Evolutionary conservation across 2,329 filamentous ascomycete species (phyloP).

Genomic region (Cladobotryum protrusum): DNA sequence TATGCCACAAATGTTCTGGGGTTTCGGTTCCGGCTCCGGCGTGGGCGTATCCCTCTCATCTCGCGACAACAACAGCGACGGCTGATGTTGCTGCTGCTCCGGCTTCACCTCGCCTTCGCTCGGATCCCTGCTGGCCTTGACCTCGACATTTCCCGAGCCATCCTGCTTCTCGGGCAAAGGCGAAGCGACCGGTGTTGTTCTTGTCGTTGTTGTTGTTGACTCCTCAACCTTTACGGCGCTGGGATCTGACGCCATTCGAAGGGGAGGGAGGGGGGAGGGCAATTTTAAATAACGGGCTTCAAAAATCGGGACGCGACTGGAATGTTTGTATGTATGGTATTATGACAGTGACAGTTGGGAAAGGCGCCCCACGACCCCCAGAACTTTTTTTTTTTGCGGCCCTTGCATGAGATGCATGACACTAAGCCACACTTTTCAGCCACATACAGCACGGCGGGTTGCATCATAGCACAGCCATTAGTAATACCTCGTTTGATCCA

Average conservation of each 20-base stretch:
- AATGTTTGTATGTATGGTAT: too few relatives aligned
- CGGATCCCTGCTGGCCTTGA: not conserved
- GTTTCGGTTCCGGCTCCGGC: not conserved
- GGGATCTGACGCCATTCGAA: not conserved
- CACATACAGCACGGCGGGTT: slow-evolving; percentile 2
- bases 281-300: not conserved
- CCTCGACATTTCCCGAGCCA: not conserved
- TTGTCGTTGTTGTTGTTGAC: not conserved
- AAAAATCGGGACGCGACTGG: not conserved
- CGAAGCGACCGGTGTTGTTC: not conserved
- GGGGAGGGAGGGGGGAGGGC: too few relatives aligned
- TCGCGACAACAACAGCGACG: not conserved
- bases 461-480: slow-evolving; percentile 28
- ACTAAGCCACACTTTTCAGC: not conserved
- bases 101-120: not conserved
- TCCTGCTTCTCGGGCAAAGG: not conserved
- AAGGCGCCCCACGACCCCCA: not conserved
- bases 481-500: slow-evolving; percentile 19
- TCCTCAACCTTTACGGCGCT: not conserved
- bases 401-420: too few relatives aligned
- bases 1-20: slow-evolving; percentile 38
- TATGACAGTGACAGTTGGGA: not conserved
- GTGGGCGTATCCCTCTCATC: not conserved
- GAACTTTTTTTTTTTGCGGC: not conserved
- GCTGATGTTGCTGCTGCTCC: not conserved